phyloP scores from a whole-genome alignment of 2,329 filamentous ascomycete genomes.

The Xylaria sp. region DNA sequence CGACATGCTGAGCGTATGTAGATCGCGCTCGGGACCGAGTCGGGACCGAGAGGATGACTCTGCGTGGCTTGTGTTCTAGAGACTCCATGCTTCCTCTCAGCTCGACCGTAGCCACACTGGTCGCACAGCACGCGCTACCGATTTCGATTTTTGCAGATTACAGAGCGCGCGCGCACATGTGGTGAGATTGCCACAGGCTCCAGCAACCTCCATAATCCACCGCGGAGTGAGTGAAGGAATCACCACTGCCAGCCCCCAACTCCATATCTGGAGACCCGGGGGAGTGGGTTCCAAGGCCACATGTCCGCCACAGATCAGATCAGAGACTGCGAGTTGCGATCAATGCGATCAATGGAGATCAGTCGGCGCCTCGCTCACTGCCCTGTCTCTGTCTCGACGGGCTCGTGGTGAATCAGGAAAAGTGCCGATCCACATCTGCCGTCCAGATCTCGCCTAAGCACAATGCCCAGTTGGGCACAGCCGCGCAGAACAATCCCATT shows the following conservation, averaged over 20 bases:
- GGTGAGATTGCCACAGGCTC: background rate
- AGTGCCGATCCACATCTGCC: slow-evolving; percentile 37
- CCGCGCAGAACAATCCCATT: slow-evolving; percentile 26
- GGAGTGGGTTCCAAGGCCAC: slow-evolving; percentile 12
- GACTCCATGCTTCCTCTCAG: slow-evolving; percentile 3
- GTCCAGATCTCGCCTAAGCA: slow-evolving; percentile 36
- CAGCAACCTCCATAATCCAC: background rate
- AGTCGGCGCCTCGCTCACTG: slow-evolving; percentile 5
- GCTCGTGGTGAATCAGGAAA: slow-evolving; percentile 23
- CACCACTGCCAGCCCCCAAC: background rate
- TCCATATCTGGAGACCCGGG: slow-evolving; percentile 1
- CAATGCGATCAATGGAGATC: slow-evolving; percentile 6
- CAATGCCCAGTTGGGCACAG: slow-evolving; percentile 14
- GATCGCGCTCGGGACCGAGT: slow-evolving; percentile 34
- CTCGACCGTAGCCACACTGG: slow-evolving; percentile 2
- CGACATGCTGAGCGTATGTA: background rate
- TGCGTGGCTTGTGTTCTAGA: slow-evolving; percentile 18
- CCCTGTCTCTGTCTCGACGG: background rate
- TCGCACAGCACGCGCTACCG: slow-evolving; percentile 17
- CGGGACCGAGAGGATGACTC: slow-evolving; percentile 33
- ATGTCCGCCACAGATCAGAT: slow-evolving; percentile 20
- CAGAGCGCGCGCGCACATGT: background rate
- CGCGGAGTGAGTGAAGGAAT: background rate
- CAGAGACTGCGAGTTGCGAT: background rate
- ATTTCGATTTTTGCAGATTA: slow-evolving; percentile 16